Evolutionary conservation across 345 rosid genomes (phyloP).

Genomic region (Hibiscus mutabilis): DNA sequence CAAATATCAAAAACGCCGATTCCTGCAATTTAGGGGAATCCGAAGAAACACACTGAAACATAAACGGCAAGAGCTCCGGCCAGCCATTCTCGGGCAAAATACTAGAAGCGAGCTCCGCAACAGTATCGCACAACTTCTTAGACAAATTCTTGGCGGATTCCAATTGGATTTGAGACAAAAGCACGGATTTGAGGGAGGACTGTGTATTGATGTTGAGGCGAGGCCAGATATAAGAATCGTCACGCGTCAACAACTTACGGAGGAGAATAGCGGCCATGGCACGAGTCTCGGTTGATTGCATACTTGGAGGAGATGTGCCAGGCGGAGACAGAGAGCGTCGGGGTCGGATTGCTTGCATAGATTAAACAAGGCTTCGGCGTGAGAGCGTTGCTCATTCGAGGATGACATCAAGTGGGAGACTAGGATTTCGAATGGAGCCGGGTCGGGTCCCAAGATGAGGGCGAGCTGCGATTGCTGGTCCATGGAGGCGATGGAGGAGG

Average conservation of each 20-base stretch:
- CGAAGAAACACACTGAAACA: slow-evolving; percentile 87
- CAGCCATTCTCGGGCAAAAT: slow-evolving; percentile 79
- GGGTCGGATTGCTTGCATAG: slow-evolving; percentile 90
- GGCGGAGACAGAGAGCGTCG: slow-evolving; percentile 71
- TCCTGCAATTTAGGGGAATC: slow-evolving; percentile 81
- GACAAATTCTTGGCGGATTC: slow-evolving; percentile 71
- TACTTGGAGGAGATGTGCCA: slow-evolving; percentile 71
- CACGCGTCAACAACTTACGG: slow-evolving; percentile 88
- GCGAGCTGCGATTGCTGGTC: slow-evolving; percentile 88
- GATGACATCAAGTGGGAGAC: slow-evolving; percentile 90
- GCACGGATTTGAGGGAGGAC: slow-evolving; percentile 69
- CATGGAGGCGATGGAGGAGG: slow-evolving; percentile 45
- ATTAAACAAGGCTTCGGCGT: slow-evolving; percentile 81
- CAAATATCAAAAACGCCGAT: slow-evolving; percentile 80
- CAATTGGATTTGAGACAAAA: slow-evolving; percentile 65
- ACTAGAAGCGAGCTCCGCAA: slow-evolving; percentile 90
- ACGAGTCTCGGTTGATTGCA: slow-evolving; percentile 75
- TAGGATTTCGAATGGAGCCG: slow-evolving; percentile 74
- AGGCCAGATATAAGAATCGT: slow-evolving; percentile 86
- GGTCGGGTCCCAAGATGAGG: slow-evolving; percentile 69
- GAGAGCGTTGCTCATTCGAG: slow-evolving; percentile 84
- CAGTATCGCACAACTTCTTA: slow-evolving; percentile 88
- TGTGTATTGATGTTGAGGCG: slow-evolving; percentile 64
- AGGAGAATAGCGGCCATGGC: slow-evolving; percentile 96
- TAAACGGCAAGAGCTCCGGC: slow-evolving; percentile 94